Base-by-base conservation (phyloP, 2,329 filamentous ascomycete genomes). In the Claviceps paspali region DNA sequence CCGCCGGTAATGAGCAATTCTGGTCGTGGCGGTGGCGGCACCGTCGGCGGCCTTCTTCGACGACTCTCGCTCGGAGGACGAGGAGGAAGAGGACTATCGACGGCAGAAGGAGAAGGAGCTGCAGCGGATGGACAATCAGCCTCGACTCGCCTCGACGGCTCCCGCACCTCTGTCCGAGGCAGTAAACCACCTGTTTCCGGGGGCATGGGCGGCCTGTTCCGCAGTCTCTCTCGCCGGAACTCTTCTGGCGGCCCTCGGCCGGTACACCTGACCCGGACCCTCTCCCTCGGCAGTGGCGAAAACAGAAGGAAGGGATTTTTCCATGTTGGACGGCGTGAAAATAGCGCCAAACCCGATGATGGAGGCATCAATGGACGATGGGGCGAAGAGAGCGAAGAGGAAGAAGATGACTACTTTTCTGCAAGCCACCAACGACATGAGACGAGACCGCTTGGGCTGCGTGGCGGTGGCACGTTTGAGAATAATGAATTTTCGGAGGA, bases 241-340 rank as follows among this genome's bases (percentile, higher is more conserved):
- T 54, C 53, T 10, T 47, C 51, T 0, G 57, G 63, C 11, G 56
- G 55, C 0, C 52, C 59, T 14, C 57, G 60, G 10, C 53, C 60
- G 21, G 48, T 51, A 6, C 59, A 58, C 35, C 55, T 76, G 12
- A 65, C 65, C 35, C 65, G 78, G 21, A 77, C 74, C 1, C 56
- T 80, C 38, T 82, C 76, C 3, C 61, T 79, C 5, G 73, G 69
- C 6, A 65, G 68, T 15, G 68, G 63, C 10, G 68, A 73, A 39
- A 62, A 65, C 15, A 61, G 61, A 21, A 59, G 55, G 22, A 52
- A 59, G 2, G 57, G 57, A 1, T 50, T 63, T 29, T 60, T 71
- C 28, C 54, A 61, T 39, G 59, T 68, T 11, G 55, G 57, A 15
- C 53, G 55, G 14, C 58, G 65, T 52, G 49, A 59, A 51, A 54